Base-by-base conservation (phyloP, 2,329 filamentous ascomycete genomes). In the Venturia carpophila region DNA sequence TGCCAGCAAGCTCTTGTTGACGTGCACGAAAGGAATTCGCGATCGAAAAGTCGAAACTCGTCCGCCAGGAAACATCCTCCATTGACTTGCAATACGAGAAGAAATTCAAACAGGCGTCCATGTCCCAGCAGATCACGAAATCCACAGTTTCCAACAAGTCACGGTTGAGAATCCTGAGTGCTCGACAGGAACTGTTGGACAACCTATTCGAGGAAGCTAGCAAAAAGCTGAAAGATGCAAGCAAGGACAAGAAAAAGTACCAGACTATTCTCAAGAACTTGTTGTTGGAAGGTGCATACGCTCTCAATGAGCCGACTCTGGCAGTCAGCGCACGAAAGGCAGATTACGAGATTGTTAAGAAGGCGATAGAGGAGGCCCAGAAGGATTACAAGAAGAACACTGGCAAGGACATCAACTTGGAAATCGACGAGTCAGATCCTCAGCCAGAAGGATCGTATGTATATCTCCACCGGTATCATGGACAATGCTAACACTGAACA, bases 11-110 rank as follows among this genome's bases (percentile, higher is more conserved):
- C 52, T 58, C 30, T 11, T 5, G 34, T 27, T 58, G 52, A 58
- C 52, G 30, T 34, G 15, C 52, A 19, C 30, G 52, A n/a, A n/a
- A 58, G 52, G 94, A 99, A 79, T 97, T 97, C 79, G 90, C 91
- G 76, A 97, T 97, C 76, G 94, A 99, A 77, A 99, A 99, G 82
- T 94, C 92, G 73, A 97, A 96, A 83, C 90, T 99, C 62, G 94
- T 97, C 72, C 93, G 91, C 76, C 88, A 95, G 79, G 94, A 97
- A 80, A 97, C 90, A 64, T 86, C 91, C 74, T 80, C 91, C 78
- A 97, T 99, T 82, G 94, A 99, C 80, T 82, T 83, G 70, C 82
- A 89, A 71, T 99, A 97, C 84, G 90, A 93, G 80, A 97, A 96
- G 87, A 97, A 97, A 83, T 95, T 95, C 86, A 99, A 97, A 84